Percentiles rank a stretch among this genome's conserved stretches.
Evolutionary conservation across 257 asterid genomes (phyloP).

Genomic region (Voacanga thouarsii): DNA sequence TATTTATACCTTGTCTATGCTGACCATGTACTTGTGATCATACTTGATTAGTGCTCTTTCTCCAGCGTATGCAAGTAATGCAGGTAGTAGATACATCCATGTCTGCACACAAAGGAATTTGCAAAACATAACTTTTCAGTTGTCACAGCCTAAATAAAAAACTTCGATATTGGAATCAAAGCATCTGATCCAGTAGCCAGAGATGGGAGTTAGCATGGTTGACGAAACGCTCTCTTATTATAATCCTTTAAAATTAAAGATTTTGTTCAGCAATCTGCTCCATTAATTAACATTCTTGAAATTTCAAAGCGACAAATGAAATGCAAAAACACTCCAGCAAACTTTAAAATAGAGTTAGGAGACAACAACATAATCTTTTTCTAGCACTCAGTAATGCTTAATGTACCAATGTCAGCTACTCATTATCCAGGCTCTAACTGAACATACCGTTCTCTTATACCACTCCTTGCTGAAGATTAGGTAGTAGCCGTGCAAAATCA

Average conservation of each 20-base stretch:
- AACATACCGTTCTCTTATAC: constrained; percentile 67
- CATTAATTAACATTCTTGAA: too few species aligned
- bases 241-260: too few species aligned
- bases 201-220: background rate
- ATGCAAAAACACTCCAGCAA: too few species aligned
- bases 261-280: too few species aligned
- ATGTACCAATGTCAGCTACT: too few species aligned
- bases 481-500: constrained; percentile 75
- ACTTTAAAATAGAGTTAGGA: too few species aligned
- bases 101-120: constrained; percentile 42
- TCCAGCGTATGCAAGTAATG: constrained; percentile 49
- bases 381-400: too few species aligned
- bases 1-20: constrained; percentile 55
- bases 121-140: background rate
- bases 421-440: background rate
- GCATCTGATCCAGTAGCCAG: background rate
- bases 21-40: constrained; percentile 55
- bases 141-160: background rate
- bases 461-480: constrained; percentile 56
- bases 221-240: background rate
- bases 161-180: background rate
- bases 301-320: background rate
- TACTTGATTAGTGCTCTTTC: constrained; percentile 65
- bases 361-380: too few species aligned
- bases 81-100: constrained; percentile 80